Percentiles rank a stretch among this genome's conserved stretches.
These are phyloP conservation scores for Gamarada debralockiae DNA, from an alignment of 495 filamentous ascomycete genomes.

Conservation along the genomic window DNA sequence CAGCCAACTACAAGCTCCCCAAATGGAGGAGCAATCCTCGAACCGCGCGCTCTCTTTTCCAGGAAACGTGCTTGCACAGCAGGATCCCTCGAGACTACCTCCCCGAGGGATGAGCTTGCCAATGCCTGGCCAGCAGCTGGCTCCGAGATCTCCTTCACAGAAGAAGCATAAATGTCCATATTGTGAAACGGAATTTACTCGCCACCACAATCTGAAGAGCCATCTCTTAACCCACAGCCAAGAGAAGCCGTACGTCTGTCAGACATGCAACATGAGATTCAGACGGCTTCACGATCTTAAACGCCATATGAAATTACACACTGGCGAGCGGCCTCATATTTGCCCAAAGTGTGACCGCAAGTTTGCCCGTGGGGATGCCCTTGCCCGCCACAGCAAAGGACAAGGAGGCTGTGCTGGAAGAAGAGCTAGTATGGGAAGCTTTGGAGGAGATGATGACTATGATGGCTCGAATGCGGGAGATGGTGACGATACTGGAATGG, in stretches of 20 bases:
- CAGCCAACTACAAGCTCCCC: conserved; percentile 28
- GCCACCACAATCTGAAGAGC: conserved; percentile 98
- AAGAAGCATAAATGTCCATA: conserved; percentile 97
- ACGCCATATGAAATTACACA: conserved; percentile 92
- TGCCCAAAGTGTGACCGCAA: conserved; percentile 91
- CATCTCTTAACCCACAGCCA: conserved; percentile 97
- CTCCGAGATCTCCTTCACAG: conserved; percentile 64
- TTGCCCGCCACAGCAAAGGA: conserved; percentile 93
- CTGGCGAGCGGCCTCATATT: conserved; percentile 90
- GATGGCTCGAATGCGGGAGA: conserved; percentile 48
- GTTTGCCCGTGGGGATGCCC: conserved; percentile 92
- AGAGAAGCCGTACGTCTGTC: conserved; percentile 93
- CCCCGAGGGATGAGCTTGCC: conserved; percentile 74
- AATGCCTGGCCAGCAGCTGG: conserved; percentile 56
- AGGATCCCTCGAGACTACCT: conserved; percentile 35
- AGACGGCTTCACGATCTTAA: conserved; percentile 93
- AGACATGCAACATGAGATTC: conserved; percentile 85
- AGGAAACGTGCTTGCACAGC: conserved; percentile 20
- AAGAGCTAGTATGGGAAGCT: conserved; percentile 80
- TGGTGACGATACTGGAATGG: conserved; percentile 70
- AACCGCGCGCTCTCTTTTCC: conserved; percentile 30
- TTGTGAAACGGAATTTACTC: conserved; percentile 93
- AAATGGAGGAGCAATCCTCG: conserved; percentile 29
- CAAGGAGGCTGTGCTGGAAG: conserved; percentile 93
- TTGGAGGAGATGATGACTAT: conserved; percentile 74